Base-by-base conservation (phyloP, 2,329 filamentous ascomycete species). In the Sarocladiaceae sp. region DNA sequence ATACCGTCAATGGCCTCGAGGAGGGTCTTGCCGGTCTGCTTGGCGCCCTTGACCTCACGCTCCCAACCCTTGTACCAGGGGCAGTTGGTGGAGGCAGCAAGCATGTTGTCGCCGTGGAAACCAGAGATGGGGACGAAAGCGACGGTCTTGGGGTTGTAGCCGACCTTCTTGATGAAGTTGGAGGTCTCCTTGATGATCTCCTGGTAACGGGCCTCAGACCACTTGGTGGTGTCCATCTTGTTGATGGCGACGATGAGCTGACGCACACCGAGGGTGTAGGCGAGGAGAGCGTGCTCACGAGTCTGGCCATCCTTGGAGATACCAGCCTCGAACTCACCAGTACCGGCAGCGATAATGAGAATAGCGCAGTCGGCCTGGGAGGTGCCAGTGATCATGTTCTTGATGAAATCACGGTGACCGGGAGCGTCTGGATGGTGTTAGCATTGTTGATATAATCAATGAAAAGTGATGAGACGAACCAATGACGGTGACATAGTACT, bases 331-430 rank as follows among this genome's bases (percentile, higher is more conserved):
- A 98, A 98, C 84, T 98, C 93, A 96, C 93, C 93, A 88, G 89
- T 95, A 82, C 93, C 93, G 67, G 93, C 89, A 65, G 91, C 93
- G 76, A 98, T 98, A 79, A 98, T 97, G 81, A 98, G 90, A 73
- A 98, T 88, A 68, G 93, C 93, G 78, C 93, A 97, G 70, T 98
- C 93, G 64, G 93, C 93, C 86, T 97, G 93, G 74, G 93, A 98
- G 69, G 93, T 97, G 90, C 93, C 93, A 85, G 93, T 97, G 75
- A 98, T 98, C 93, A 98, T 98, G 90, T 97, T 98, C 91, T 98
- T 98, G 88, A 98, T 97, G 83, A 97, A 98, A 71, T 98, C 93
- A 93, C 93, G 91, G 78, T 98, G 93, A 77, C 93, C 93, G 67
- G 93, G 93, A 73, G 93, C 93, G 68, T 98, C 88, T 85, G 58